Evolutionary conservation across 805 yeast species (phyloP), one percentile per base, ranked within the genome.

Genomic region (Candida tallmaniae): DNA sequence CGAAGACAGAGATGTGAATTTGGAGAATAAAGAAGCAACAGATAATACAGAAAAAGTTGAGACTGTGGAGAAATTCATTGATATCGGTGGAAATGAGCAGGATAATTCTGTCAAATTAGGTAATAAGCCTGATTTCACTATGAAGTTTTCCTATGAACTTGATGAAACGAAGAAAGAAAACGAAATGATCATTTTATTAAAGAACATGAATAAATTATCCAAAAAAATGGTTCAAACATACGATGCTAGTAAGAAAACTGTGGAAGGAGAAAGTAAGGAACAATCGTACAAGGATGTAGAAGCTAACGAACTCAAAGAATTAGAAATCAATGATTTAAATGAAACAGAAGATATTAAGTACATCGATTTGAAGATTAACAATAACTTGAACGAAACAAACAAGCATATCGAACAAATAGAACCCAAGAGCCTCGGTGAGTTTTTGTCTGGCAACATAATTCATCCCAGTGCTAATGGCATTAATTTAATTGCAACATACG

Each of bases 181-280:
- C 21, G 95, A 85, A 44, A 76, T 88, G 46, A 70, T 85, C 12
- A 76, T 83, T 12, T 78, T 88, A 13, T 69, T 93, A 64, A 73
- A 83, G 45, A 86, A 95, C 42, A 88, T 90, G 93, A 90, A 90
- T 60, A 74, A 88, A 40, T 64, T 90, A 31, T 82, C 94, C 52
- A 78, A 85, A 38, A 77, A 88, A 45, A 82, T 90, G 83, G 76
- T 90, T 43, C 32, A 36, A 23, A 16, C n/a, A 11, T 40, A 40
- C 16, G 36, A 45, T 42, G 43, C 36, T 5, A 10, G 12, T 15
- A 15, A 27, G 12, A 17, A 4, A 15, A 19, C 14, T 9, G 18
- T 4, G 12, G 23, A 17, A 4, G 23, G 19, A 12, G 4, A 14
- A 6, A 23, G 17, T 13, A 32, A 36, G 23, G 27, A n/a, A 12